A percentile compares a stretch with the other conserved stretches of the same genome.
phyloP scores from a whole-genome alignment of 192 early-diverging fungal species.

The Coemansia sp. region DNA sequence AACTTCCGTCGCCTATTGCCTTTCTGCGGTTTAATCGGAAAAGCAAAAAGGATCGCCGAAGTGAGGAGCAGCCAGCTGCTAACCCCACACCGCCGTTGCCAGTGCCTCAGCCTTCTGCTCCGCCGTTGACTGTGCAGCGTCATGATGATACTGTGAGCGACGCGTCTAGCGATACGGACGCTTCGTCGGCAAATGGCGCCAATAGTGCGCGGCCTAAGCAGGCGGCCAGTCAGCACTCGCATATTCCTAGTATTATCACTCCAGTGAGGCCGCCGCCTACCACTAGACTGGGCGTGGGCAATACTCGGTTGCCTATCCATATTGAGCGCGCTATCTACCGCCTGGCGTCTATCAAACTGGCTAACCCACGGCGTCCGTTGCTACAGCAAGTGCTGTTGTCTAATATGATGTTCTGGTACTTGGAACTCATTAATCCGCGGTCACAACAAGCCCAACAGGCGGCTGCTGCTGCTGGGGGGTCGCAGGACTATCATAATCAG shows the following conservation, averaged over 20 bases:
- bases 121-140: not conserved
- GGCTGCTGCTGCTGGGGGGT: constrained; percentile 15
- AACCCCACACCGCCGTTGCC: not conserved
- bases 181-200: not conserved
- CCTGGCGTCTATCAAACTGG: constrained; percentile 73
- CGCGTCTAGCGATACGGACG: constrained; percentile 26
- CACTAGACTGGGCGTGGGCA: constrained; percentile 19
- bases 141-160: constrained; percentile 18
- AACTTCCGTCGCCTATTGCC: constrained; percentile 54
- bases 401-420: constrained; percentile 85
- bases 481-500: constrained; percentile 12
- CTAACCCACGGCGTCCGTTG: constrained; percentile 74
- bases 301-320: constrained; percentile 69
- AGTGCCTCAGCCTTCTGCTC: constrained; percentile 9
- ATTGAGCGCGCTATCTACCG: constrained; percentile 80
- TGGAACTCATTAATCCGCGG: constrained; percentile 68
- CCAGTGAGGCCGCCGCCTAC: constrained; percentile 56
- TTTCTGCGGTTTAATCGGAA: constrained; percentile 49
- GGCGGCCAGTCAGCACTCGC: constrained; percentile 18
- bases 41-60: constrained; percentile 47
- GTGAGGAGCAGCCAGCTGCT: constrained; percentile 11
- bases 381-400: constrained; percentile 77
- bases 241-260: constrained; percentile 61
- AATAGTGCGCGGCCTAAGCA: constrained; percentile 7
- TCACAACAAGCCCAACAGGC: constrained; percentile 42